Evolutionary conservation across 2,329 filamentous ascomycete genomes (phyloP).

Genomic region (Cladophialophora chaetospira): DNA sequence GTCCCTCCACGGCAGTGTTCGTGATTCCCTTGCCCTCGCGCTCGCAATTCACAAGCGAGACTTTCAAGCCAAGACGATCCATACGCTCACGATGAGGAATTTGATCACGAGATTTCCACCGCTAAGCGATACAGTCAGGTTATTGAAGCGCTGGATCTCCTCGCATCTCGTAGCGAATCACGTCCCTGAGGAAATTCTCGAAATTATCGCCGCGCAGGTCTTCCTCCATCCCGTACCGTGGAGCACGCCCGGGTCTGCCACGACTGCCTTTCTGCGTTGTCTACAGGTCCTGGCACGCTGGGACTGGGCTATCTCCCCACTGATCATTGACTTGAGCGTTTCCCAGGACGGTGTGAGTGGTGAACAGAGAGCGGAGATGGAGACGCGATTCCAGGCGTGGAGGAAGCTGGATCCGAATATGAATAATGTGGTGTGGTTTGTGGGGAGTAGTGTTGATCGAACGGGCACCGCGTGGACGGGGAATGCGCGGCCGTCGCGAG

Average conservation of each 20-base stretch:
- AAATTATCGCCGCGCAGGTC: conserved; percentile 74
- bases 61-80: conserved; percentile 72
- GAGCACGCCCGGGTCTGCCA: conserved; percentile 72
- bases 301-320: conserved; percentile 85
- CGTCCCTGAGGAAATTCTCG: conserved; percentile 77
- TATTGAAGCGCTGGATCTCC: conserved; percentile 88
- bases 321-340: conserved; percentile 72
- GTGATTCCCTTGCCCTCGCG: conserved; percentile 69
- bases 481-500: conserved; percentile 68
- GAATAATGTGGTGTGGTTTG: conserved; percentile 79
- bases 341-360: conserved; percentile 59
- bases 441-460: conserved; percentile 74
- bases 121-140: conserved; percentile 77
- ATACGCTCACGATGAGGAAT: conserved; percentile 78
- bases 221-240: conserved; percentile 85
- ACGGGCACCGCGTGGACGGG: conserved; percentile 82
- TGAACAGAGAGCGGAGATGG: conserved; percentile 42
- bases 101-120: conserved; percentile 78
- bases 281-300: conserved; percentile 79
- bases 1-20: conserved; percentile 65
- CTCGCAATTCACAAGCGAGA: conserved; percentile 71
- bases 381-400: conserved; percentile 76
- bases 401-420: conserved; percentile 84
- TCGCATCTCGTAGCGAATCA: conserved; percentile 77
- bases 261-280: conserved; percentile 78